Conservation (phyloP, 1,284 basidiomycete genomes). For the Laetiporus sulphureus region DNA sequence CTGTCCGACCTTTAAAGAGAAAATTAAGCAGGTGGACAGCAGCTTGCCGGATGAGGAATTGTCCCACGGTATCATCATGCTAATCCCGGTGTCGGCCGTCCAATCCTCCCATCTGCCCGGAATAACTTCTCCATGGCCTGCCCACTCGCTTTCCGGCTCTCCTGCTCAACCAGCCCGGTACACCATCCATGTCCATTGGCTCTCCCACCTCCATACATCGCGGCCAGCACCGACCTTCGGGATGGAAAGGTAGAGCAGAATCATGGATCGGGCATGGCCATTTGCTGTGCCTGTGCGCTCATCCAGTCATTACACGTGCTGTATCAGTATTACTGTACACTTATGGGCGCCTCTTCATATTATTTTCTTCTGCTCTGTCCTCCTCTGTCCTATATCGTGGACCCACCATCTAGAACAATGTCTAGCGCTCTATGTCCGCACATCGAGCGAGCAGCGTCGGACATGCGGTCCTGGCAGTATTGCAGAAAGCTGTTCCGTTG, state of each 20-base stretch:
- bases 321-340: constrained; percentile 10
- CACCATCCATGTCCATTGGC: no score
- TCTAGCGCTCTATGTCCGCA: not conserved
- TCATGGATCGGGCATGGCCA: not conserved
- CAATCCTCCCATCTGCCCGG: constrained; percentile 16
- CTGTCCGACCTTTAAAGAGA: constrained; percentile 20
- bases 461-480: not conserved
- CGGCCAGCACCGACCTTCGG: no score
- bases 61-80: constrained; percentile 27
- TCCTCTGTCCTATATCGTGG: not conserved
- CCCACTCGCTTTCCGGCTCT: not conserved
- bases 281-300: constrained; percentile 25
- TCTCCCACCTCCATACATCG: no score
- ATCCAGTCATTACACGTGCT: constrained; percentile 8
- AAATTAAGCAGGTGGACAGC: constrained; percentile 26
- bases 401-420: not conserved
- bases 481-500: constrained; percentile 1
- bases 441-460: not conserved
- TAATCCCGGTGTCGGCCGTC: constrained; percentile 24
- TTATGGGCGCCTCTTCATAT: constrained; percentile 22
- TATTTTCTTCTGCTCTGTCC: not conserved
- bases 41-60: constrained; percentile 26
- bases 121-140: not conserved
- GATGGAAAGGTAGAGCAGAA: no score
- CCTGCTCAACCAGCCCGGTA: no score